phyloP scores from a whole-genome alignment of 495 filamentous ascomycete genomes.

The Apodospora peruviana region DNA sequence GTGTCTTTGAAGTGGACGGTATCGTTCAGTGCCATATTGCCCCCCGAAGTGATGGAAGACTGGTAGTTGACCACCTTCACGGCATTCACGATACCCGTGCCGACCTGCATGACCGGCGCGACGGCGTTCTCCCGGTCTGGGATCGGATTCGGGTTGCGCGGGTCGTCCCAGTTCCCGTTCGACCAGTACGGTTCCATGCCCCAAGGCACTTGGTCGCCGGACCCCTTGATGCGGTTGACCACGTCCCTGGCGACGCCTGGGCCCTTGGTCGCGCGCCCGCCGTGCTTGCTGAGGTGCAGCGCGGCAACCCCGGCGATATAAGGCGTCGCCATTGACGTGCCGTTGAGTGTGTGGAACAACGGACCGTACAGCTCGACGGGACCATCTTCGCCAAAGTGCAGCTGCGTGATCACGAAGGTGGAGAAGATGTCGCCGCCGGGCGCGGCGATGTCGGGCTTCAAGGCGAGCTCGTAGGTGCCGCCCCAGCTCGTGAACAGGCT shows the following conservation, averaged over 20 bases:
- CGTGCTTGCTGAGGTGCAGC: conserved; percentile 29
- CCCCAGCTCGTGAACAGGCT: conserved; percentile 38
- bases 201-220: conserved; percentile 27
- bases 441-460: conserved; percentile 36
- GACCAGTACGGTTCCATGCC: no score
- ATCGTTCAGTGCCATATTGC: conserved; percentile 40
- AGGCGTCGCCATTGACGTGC: conserved; percentile 30
- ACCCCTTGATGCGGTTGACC: conserved; percentile 29
- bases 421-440: conserved; percentile 42
- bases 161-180: no score
- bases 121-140: no score
- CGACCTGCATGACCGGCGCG: conserved; percentile 39
- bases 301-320: conserved; percentile 41
- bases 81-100: conserved; percentile 40
- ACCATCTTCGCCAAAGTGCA: neutral
- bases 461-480: conserved; percentile 28
- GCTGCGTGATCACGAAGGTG: no score
- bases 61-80: conserved; percentile 35
- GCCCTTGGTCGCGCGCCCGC: conserved; percentile 28
- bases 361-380: neutral
- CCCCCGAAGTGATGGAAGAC: conserved; percentile 30
- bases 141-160: no score
- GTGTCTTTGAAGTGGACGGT: conserved; percentile 32
- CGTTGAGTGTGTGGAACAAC: neutral
- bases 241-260: conserved; percentile 27